A percentile compares a stretch with the other conserved stretches of the same genome.
phyloP scores from a whole-genome alignment of 164 flowering plant species.

The Akebia trifoliata region DNA sequence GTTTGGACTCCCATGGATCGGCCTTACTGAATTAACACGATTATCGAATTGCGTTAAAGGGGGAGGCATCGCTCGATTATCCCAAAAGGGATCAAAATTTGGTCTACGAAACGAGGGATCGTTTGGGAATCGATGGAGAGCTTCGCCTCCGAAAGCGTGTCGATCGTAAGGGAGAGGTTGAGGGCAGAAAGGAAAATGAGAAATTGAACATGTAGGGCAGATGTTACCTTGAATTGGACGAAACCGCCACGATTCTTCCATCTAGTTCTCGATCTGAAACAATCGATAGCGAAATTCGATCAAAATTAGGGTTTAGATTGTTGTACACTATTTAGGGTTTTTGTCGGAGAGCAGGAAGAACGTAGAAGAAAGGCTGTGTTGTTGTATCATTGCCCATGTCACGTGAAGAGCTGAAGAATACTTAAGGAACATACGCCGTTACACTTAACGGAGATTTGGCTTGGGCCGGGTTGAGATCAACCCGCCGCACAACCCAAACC shows the following conservation, averaged over 20 bases:
- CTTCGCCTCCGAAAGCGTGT: slow-evolving; percentile 2
- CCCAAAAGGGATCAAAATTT: slow-evolving; percentile 24
- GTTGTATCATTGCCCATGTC: too few relatives aligned
- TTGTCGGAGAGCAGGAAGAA: neutral
- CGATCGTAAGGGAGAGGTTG: slow-evolving; percentile 27
- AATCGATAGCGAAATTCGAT: neutral
- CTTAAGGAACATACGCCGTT: too few relatives aligned
- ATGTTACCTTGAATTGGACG: slow-evolving; percentile 34
- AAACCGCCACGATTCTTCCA: slow-evolving; percentile 59
- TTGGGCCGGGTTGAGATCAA: too few relatives aligned
- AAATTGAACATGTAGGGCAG: slow-evolving; percentile 55
- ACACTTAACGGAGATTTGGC: too few relatives aligned
- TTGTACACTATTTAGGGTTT: too few relatives aligned
- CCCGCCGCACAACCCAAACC: too few relatives aligned
- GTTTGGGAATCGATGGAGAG: slow-evolving; percentile 16
- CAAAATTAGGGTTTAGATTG: slow-evolving; percentile 6
- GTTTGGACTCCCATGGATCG: slow-evolving; percentile 4
- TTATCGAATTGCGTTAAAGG: neutral
- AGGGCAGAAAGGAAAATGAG: slow-evolving; percentile 81
- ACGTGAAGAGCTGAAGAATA: too few relatives aligned
- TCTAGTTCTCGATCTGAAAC: slow-evolving; percentile 13
- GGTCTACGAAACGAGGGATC: slow-evolving; percentile 22
- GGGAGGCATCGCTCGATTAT: slow-evolving; percentile 15
- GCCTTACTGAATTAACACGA: neutral
- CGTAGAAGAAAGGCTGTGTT: neutral